These are phyloP conservation scores for Neospora caninum DNA, from an alignment of 169 alveolate genomes.

Conservation along the genomic window DNA sequence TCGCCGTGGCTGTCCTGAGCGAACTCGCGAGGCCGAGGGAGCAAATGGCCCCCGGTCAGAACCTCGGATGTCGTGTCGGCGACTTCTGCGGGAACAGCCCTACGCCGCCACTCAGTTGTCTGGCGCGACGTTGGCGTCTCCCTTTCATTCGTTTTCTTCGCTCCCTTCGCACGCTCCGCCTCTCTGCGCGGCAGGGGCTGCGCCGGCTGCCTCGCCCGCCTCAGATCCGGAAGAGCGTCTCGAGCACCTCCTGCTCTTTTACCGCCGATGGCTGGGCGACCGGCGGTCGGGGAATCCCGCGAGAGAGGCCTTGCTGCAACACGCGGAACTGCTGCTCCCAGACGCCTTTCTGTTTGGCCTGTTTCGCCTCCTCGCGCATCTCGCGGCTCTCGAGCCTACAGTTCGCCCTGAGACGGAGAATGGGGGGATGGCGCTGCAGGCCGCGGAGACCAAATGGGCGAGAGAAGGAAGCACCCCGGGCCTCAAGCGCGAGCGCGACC, in stretches of 20 bases:
- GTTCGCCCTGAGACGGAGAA: neutral
- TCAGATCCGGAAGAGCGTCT: neutral
- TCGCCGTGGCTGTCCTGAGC: too few relatives aligned
- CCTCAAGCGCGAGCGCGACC: too few relatives aligned
- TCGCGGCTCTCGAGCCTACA: neutral
- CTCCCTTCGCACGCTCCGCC: neutral
- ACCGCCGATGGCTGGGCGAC: constrained; percentile 42
- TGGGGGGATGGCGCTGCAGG: neutral
- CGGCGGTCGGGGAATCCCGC: neutral
- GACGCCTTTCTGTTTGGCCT: neutral
- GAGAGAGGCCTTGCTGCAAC: constrained; percentile 11
- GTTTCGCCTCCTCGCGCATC: neutral
- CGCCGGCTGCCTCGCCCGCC: neutral
- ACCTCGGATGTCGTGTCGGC: too few relatives aligned
- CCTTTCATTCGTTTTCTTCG: neutral
- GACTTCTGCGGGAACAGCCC: too few relatives aligned
- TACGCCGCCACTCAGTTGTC: too few relatives aligned
- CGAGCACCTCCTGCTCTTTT: neutral
- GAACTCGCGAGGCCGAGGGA: too few relatives aligned
- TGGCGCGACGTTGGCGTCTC: too few relatives aligned
- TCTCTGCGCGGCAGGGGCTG: neutral
- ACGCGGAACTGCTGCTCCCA: constrained; percentile 27
- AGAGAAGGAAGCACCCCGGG: neutral
- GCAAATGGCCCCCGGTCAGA: too few relatives aligned
- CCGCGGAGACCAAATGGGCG: neutral